These are phyloP conservation scores for Candida awuae DNA, from an alignment of 805 yeast species.

Conservation along the genomic window DNA sequence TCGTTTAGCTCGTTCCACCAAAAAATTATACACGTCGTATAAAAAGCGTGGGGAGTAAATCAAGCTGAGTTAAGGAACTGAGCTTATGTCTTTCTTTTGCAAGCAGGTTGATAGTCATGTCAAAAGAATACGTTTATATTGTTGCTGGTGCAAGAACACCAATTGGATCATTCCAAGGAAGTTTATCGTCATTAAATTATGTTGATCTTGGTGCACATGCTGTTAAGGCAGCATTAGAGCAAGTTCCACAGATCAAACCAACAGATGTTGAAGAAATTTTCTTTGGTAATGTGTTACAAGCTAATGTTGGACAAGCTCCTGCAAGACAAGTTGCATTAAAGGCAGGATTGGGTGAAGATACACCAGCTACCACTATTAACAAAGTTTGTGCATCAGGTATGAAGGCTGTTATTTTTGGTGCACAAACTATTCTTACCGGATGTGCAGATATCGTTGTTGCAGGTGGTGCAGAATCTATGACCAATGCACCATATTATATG, in stretches of 20 bases:
- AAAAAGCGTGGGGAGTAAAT: too few species aligned
- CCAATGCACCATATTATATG: slow-evolving; percentile 88
- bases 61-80: too few species aligned
- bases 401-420: slow-evolving; percentile 84
- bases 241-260: slow-evolving; percentile 74
- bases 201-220: slow-evolving; percentile 90
- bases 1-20: neutral
- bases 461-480: slow-evolving; percentile 98
- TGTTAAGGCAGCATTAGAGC: slow-evolving; percentile 77
- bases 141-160: slow-evolving; percentile 94
- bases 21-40: neutral
- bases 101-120: slow-evolving; percentile 10
- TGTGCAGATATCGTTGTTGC: slow-evolving; percentile 88
- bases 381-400: slow-evolving; percentile 97
- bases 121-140: slow-evolving; percentile 58
- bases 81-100: neutral
- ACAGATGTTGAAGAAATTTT: slow-evolving; percentile 79
- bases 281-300: slow-evolving; percentile 89
- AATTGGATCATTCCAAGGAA: slow-evolving; percentile 88
- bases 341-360: slow-evolving; percentile 74
- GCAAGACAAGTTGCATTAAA: slow-evolving; percentile 95
- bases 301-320: slow-evolving; percentile 94
- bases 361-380: slow-evolving; percentile 86
- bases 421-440: slow-evolving; percentile 85
- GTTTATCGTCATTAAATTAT: slow-evolving; percentile 63